Evolutionary conservation across 805 yeast species (phyloP), one percentile per base, ranked within the genome.

Genomic region (Monosporozyma solicola): DNA sequence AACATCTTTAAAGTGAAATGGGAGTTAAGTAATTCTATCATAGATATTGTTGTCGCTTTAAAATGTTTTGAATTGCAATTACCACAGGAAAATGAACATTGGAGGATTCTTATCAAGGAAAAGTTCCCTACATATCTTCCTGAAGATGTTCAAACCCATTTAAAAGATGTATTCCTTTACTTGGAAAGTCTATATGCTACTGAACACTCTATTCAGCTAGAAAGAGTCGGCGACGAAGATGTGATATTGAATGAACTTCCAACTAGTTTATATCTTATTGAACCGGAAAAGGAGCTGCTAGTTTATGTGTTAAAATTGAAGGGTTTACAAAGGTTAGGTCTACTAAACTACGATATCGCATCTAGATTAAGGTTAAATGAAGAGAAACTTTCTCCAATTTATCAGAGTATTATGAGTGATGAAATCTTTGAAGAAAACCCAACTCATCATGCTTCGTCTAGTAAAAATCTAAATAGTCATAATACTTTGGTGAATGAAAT

Each of bases 241-340:
- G 66, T 59, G 1, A 58, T 60, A 48, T 55, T 61, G 8, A 61
- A 59, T 52, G 61, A 59, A 37, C 27, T 62, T 10, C 37, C 32
- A 2, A 33, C 50, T 6, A 55, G 54, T 8, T 49, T 39, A 3
- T 50, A 48, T 16, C 48, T 58, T 5, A 49, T 49, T 2, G 57
- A 55, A 22, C 48, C 53, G 15, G 69, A 65, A 50, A 61, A 56
- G 32, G 61, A 61, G 20, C 54, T 68, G 11, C 48, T 62, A 5
- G 7, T 68, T 9, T 67, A 54, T 45, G 59, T 64, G 2, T 59
- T 68, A 7, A 68, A 68, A 54, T 49, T 68, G 47, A 67, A 61
- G 48, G 64, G 66, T 3, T 51, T 66, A 22, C 49, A 55, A 37
- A 63, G 61, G 47, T 48, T 68, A 16, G 59, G 57, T 1, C n/a